Conservation (phyloP, 768 basidiomycete genomes). For the Leucocoprinus leucothites region DNA sequence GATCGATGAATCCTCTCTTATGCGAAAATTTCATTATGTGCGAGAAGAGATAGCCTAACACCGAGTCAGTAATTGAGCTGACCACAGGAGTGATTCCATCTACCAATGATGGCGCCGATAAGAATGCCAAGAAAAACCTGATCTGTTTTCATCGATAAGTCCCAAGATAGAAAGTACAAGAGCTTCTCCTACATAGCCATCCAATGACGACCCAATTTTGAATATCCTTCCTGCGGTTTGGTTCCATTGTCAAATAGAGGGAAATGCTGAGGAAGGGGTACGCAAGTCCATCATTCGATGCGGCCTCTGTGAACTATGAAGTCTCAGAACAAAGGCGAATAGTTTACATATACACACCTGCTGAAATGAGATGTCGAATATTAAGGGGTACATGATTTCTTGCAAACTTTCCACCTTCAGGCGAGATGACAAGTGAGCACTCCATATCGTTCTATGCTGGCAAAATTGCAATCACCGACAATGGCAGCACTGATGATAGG, state of each 20-base stretch:
- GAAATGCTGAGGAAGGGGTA: conserved; percentile 90
- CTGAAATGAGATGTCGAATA: conserved; percentile 77
- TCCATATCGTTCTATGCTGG: too few relatives aligned
- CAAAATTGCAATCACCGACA: conserved; percentile 40
- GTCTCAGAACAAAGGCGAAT: not conserved
- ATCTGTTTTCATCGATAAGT: conserved; percentile 15
- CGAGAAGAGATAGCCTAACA: conserved; percentile 56
- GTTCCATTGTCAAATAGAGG: conserved; percentile 79
- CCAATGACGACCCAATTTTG: conserved; percentile 86
- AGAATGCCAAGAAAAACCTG: conserved; percentile 66
- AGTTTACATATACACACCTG: conserved; percentile 20
- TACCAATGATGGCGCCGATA: conserved; percentile 59
- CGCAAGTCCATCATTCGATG: conserved; percentile 93
- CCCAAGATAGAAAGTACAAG: conserved; percentile 60
- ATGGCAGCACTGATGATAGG: conserved; percentile 89
- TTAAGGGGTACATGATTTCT: conserved; percentile 29
- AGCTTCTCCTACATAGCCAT: not conserved
- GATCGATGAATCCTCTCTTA: conserved; percentile 26
- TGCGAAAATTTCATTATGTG: conserved; percentile 58
- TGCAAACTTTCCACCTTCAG: conserved; percentile 66
- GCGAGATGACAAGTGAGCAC: too few relatives aligned
- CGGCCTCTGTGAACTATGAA: conserved; percentile 55
- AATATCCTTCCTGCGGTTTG: conserved; percentile 58
- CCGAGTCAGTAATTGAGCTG: not conserved
- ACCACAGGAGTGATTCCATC: conserved; percentile 11